Base-by-base conservation (phyloP, 208 protist genomes). In the Leptomonas pyrrhocoris region DNA sequence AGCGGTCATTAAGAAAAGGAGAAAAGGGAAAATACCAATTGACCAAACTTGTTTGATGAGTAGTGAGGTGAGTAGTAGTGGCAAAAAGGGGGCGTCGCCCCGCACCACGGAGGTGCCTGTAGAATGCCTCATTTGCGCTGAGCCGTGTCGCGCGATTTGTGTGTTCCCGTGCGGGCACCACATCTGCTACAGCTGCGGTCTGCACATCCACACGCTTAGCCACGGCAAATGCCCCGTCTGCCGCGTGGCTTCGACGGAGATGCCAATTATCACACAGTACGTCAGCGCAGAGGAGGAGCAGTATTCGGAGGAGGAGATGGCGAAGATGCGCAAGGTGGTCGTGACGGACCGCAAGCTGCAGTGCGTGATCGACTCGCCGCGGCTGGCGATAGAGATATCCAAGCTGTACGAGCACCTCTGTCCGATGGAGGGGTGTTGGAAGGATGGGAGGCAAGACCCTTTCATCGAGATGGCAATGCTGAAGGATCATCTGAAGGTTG, bases 41-140 rank as follows among this genome's bases (percentile, higher is more conserved):
- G 19, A 34, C 5, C 8, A 18, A 16, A 30, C 21, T 15, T 40
- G 2, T 16, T 63, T 13, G 30, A 67, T 67, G 61, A 67, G 61
- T 18, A 11, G 34, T 16, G 36, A 57, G 13, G 31, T n/a, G n/a
- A 28, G 49, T 25, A 57, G 11, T 31, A 55, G 8, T 19, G 40
- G 38, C 12, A 63, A 43, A 30, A 56, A 31, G n/a, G 61, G 54
- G 21, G 34, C 28, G 9, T 58, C 46, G 38, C 15, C 66, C n/a
- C 48, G 28, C 48, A 53, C 53, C 12, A 45, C 53, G 2, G 60
- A 77, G 9, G 76, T 75, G 5, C 55, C 81, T 2, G 38, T 96
- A 2, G 89, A 94, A n/a, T 96, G 92, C 68, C 60, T 95, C 31
- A 88, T 96, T 45, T 96, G 92, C 63, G 81, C 85, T 3, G 81